Evolutionary conservation across 192 early-diverging fungal species (phyloP), one percentile per base, ranked within the genome.

Genomic region (Mortierella antarctica): DNA sequence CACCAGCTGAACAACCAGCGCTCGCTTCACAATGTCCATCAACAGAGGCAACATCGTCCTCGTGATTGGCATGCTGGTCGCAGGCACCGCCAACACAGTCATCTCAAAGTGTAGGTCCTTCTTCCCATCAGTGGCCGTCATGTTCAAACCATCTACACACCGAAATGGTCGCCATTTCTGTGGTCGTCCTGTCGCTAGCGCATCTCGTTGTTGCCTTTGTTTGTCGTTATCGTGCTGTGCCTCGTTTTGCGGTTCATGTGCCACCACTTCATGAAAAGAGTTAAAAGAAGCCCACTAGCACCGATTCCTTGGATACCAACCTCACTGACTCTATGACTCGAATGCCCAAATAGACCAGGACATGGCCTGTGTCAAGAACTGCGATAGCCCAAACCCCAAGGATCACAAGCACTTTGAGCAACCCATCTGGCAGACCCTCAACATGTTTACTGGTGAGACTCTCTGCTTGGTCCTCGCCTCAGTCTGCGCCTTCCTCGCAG

Each of bases 351-450:
- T 65, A 79, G 75, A 79, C 75, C 97, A 99, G 85, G 96, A 98
- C 81, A 93, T 92, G 85, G 90, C 93, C 62, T 99, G 97, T 82
- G 92, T 99, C 41, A 86, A 83, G 9, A 93, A 97, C 87, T 99
- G 97, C 73, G 88, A 94, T 55, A 89, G 88, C 80, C 88, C 91
- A 14, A 91, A 96, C 65, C 86, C 88, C 4, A 73, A 71, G 13
- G 88, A 92, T 18, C 85, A 87, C 51, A 76, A 91, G 55, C 87
- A 92, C 55, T 99, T 96, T 89, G 96, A 99, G 82, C 97, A 99
- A 84, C 97, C 97, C 14, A 86, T 97, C n/a, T 96, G 94, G 93
- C 96, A 98, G 89, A 98, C 97, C 23, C 86, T 99, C 58, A 96
- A 94, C 66, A 99, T 99, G 97, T 99, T 98, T 82, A 80, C 95